Base-by-base conservation (phyloP, 192 early-diverging fungal genomes). In the Geranomyces variabilis region DNA sequence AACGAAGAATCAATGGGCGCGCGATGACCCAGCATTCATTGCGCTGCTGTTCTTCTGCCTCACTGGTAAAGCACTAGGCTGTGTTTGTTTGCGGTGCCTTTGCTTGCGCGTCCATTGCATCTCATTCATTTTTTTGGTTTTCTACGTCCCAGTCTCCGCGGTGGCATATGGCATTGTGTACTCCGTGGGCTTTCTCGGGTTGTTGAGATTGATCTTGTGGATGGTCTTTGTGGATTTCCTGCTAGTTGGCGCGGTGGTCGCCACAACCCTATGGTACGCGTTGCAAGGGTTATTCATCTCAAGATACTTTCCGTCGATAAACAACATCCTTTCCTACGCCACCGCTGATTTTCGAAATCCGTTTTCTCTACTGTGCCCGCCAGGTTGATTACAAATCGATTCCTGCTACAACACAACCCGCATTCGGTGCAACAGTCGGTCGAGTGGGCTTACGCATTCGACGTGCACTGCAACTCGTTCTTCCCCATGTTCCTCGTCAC, bases 1-100 rank as follows among this genome's bases (percentile, higher is more conserved):
- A 82, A 97, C 96, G 22, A 98, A 98, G 75, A 98, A 97, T 79
- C 93, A 96, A 70, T 98, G 95, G 95, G 93, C 95, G 41, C 72
- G 96, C 66, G 96, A 98, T 76, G 96, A 98, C 81, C 95, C 96
- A 26, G 95, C 95, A 19, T 97, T 97, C 71, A 78, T 96, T 44
- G 88, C 95, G 14, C 70, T 98, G 26, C 78, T 93, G 41, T 84
- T 87, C 26, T 70, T 82, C 26, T 81, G 85, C 21, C 82, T 97
- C 17, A 78, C 80, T 17, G 66, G 91, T 92, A 85, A 78, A 85
- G 78, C 43, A 28, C 8, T 21, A 75, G 15, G 2, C 21, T 41
- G 21, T n/a, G 28, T 43, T 66, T 43, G 17, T 21, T n/a, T n/a
- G n/a, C n/a, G n/a, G n/a, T n/a, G n/a, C 36, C 53, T 26, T 55